These are phyloP conservation scores for Leishmania braziliensis DNA, from an alignment of 208 protist genomes.

Conservation along the genomic window DNA sequence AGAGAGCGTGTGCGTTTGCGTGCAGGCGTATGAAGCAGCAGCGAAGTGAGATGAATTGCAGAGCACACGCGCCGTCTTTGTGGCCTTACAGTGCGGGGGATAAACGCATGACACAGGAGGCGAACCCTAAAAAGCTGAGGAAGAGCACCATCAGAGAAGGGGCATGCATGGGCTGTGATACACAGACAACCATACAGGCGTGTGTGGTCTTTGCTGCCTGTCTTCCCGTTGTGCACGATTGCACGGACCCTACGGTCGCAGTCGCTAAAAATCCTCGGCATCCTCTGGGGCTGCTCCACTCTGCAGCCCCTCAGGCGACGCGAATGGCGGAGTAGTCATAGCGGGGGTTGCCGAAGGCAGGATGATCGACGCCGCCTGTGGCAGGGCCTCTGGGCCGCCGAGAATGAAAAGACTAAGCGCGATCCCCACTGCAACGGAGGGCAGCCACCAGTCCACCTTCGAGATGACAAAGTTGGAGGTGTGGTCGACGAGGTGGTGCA, in stretches of 20 bases:
- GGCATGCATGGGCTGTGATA: too few species aligned
- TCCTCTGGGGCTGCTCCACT: constrained; percentile 37
- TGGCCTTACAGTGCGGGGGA: too few species aligned
- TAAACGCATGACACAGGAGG: too few species aligned
- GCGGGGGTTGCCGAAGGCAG: constrained; percentile 58
- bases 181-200: background rate
- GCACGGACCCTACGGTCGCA: background rate
- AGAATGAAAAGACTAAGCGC: constrained; percentile 74
- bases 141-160: too few species aligned
- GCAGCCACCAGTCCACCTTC: constrained; percentile 87
- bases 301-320: constrained; percentile 28
- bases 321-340: constrained; percentile 58
- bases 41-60: too few species aligned
- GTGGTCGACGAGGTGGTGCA: constrained; percentile 86
- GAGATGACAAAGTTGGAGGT: constrained; percentile 70
- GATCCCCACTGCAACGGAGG: constrained; percentile 75
- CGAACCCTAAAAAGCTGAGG: too few species aligned
- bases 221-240: background rate
- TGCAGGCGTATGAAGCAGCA: too few species aligned
- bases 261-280: constrained; percentile 43
- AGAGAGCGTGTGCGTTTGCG: background rate
- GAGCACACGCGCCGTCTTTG: too few species aligned
- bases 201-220: background rate
- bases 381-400: constrained; percentile 62
- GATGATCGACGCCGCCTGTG: constrained; percentile 49